A percentile compares a stretch with the other conserved stretches of the same genome.
Evolutionary conservation across 2,329 filamentous ascomycete species (phyloP).

Genomic region (Sordariomycetes sp.): DNA sequence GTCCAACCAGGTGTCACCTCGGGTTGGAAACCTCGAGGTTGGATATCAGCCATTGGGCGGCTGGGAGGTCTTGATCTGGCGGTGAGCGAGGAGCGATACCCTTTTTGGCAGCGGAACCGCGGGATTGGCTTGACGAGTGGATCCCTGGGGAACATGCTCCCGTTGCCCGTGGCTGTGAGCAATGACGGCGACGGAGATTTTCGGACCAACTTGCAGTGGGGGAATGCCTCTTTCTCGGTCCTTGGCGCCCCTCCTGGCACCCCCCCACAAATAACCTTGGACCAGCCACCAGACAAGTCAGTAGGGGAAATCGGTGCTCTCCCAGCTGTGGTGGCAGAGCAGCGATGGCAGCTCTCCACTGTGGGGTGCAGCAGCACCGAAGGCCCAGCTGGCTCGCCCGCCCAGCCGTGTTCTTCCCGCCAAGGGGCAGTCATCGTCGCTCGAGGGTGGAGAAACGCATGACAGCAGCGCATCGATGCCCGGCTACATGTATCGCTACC

Average conservation of each 20-base stretch:
- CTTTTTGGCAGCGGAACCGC: slow-evolving; percentile 3
- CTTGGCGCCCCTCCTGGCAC: background rate
- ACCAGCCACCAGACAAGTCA: too few relatives aligned
- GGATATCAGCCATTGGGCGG: background rate
- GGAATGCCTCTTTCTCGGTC: background rate
- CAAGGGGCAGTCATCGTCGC: background rate
- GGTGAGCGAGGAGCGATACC: slow-evolving; percentile 5
- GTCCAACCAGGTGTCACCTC: background rate
- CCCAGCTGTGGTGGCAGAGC: too few relatives aligned
- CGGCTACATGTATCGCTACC: slow-evolving; percentile 5
- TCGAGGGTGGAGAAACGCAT: background rate
- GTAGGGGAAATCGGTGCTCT: too few relatives aligned
- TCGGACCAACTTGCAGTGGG: background rate
- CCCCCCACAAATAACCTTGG: background rate
- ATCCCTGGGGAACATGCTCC: background rate
- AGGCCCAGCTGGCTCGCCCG: background rate
- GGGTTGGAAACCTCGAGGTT: background rate
- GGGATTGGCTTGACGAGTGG: background rate
- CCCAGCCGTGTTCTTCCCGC: background rate
- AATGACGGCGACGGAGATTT: background rate
- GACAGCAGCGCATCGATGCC: background rate
- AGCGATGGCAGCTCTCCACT: too few relatives aligned
- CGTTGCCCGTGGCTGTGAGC: background rate
- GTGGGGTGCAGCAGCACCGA: too few relatives aligned
- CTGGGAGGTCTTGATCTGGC: slow-evolving; percentile 1